Percentiles rank a stretch among this genome's conserved stretches.
phyloP scores from a whole-genome alignment of 2,329 filamentous ascomycete species.

The Aquanectria penicillioides region DNA sequence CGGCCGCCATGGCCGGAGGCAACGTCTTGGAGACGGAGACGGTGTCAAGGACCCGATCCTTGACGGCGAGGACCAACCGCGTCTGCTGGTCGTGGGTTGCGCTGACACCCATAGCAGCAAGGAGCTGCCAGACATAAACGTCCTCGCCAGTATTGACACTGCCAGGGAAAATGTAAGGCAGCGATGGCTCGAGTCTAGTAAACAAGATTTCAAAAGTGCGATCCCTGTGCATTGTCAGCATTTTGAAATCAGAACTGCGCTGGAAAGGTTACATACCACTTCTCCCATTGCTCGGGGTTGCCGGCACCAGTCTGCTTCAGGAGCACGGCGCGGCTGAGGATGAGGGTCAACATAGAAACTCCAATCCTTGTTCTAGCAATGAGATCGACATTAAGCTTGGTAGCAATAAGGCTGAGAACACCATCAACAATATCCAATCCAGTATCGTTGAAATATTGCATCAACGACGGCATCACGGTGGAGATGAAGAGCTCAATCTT shows the following conservation, averaged over 20 bases:
- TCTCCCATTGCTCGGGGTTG: slow-evolving; percentile 77
- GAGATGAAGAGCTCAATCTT: slow-evolving; percentile 91
- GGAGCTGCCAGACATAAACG: slow-evolving; percentile 97
- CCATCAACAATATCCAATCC: slow-evolving; percentile 91
- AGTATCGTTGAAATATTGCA: slow-evolving; percentile 90
- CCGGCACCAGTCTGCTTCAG: slow-evolving; percentile 83
- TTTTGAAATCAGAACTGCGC: neutral
- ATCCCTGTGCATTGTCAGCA: slow-evolving; percentile 64
- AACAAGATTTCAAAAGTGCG: slow-evolving; percentile 88
- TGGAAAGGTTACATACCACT: slow-evolving; percentile 69
- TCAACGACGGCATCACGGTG: slow-evolving; percentile 88
- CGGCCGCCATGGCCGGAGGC: slow-evolving; percentile 83
- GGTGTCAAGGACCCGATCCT: slow-evolving; percentile 97
- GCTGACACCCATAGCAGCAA: slow-evolving; percentile 93
- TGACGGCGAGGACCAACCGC: slow-evolving; percentile 91
- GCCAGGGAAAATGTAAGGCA: slow-evolving; percentile 89
- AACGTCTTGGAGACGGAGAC: slow-evolving; percentile 89
- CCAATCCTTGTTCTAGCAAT: slow-evolving; percentile 89
- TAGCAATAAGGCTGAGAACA: slow-evolving; percentile 84
- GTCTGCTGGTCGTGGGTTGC: slow-evolving; percentile 96
- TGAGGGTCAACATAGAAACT: slow-evolving; percentile 89
- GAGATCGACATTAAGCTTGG: slow-evolving; percentile 84
- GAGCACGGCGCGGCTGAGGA: slow-evolving; percentile 92
- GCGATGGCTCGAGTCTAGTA: slow-evolving; percentile 82
- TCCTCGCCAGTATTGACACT: slow-evolving; percentile 92